These are phyloP conservation scores for Russula lepida DNA, from an alignment of 768 basidiomycete species.

Conservation along the genomic window DNA sequence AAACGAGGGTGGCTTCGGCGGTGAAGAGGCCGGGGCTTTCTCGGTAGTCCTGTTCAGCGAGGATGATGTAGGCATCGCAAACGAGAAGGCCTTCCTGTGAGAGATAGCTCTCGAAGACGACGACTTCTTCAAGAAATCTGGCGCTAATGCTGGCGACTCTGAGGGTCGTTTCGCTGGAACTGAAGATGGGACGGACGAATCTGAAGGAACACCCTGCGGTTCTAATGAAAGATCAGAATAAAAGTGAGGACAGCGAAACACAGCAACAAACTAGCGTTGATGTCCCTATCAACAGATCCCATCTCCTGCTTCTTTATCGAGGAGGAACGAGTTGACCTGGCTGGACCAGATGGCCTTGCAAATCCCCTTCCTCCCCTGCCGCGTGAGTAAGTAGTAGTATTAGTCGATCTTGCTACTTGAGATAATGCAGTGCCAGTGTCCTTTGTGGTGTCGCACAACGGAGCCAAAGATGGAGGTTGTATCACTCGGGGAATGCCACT, in stretches of 20 bases:
- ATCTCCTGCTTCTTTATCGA: slow-evolving; percentile 3
- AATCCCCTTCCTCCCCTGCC: not conserved
- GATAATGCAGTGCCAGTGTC: not conserved
- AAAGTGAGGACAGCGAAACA: not conserved
- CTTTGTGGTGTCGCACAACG: not conserved
- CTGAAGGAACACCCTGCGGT: not conserved
- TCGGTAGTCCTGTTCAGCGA: slow-evolving; percentile 14
- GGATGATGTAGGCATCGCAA: slow-evolving; percentile 21
- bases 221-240: slow-evolving; percentile 5
- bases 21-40: slow-evolving; percentile 5
- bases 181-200: not conserved
- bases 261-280: slow-evolving; percentile 5
- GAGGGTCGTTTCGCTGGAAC: not conserved
- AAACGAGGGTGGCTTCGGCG: slow-evolving; percentile 12
- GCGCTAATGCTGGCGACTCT: not conserved
- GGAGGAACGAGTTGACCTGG: slow-evolving; percentile 15
- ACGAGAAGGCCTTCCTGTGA: slow-evolving; percentile 15
- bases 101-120: not conserved
- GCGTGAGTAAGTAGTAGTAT: not conserved
- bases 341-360: not conserved
- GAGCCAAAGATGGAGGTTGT: not conserved
- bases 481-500: not conserved
- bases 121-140: not conserved
- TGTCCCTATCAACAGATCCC: not conserved
- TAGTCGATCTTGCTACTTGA: not conserved